Evolutionary conservation across 768 basidiomycete species (phyloP), one percentile per base, ranked within the genome.

Genomic region (Termitomyces sp.): DNA sequence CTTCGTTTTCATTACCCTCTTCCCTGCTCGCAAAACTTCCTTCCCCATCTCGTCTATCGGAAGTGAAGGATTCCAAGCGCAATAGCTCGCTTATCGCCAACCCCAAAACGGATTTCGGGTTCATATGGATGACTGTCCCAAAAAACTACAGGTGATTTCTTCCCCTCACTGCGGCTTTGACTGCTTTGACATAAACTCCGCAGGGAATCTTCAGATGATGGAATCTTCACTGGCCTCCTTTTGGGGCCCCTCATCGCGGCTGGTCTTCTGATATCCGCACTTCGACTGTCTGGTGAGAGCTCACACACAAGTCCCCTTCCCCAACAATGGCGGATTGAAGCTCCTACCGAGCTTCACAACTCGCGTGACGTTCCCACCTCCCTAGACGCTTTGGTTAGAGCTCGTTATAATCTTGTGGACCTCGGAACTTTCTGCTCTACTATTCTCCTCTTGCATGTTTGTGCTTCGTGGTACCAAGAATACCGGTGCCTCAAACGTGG

Each of bases 71-170:
- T 12, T 63, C 62, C 47, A 81, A 72, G 67, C 82, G 80, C 52
- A 66, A 66, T 47, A 46, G 56, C 24, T 58, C 59, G 54, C 68
- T 69, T 30, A 55, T 65, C 33, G 59, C 65, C 31, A 64, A 65
- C 53, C 74, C 73, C 60, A 83, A 80, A 72, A 73, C 75, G 24
- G 81, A 83, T 65, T 83, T 85, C 57, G 85, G 86, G 36, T 89
- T 85, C 67, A 80, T 93, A 27, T 94, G 91, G 91, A 93, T 94
- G 92, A 89, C 91, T 16, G 90, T 92, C 5, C 88, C 89, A 0
- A 91, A 92, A 71, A 92, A 94, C 67, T 94, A 91, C 68, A 79
- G 91, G 90, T 88, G 62, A 31, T 6, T 24, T 30, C n/a, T 53
- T 56, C 9, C 47, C 39, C 16, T 54, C 20, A 5, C 6, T 12